These are phyloP conservation scores for Trametes pubescens DNA, from an alignment of 1,284 basidiomycete species.

Conservation along the genomic window DNA sequence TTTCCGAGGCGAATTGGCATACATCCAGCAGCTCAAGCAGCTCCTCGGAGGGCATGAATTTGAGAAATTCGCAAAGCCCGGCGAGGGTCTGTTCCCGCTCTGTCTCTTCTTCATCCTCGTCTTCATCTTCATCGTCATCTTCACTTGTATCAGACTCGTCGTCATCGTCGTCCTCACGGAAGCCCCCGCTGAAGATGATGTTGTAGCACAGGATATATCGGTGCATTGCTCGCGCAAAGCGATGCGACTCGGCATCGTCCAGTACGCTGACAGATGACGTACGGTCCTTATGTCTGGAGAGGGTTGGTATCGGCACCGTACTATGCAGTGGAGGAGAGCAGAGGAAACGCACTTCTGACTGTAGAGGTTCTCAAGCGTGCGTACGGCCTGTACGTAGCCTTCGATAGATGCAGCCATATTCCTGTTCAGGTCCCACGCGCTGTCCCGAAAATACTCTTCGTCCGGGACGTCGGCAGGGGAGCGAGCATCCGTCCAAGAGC, in stretches of 20 bases:
- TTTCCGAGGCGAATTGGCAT: constrained; percentile 21
- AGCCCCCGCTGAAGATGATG: not conserved
- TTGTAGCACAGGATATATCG: constrained; percentile 41
- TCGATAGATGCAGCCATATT: constrained; percentile 23
- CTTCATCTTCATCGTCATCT: constrained; percentile 25
- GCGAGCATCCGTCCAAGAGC: not conserved
- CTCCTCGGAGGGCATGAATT: constrained; percentile 18
- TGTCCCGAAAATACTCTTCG: constrained; percentile 12
- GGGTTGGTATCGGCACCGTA: no score
- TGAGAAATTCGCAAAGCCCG: not conserved
- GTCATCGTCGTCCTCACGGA: not conserved
- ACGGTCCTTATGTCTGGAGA: constrained; percentile 44
- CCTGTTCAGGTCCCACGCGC: constrained; percentile 4
- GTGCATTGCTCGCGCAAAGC: constrained; percentile 46
- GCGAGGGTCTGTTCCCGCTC: constrained; percentile 1
- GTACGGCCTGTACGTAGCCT: constrained; percentile 34
- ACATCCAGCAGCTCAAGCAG: constrained; percentile 22
- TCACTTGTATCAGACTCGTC: not conserved
- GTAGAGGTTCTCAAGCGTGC: constrained; percentile 44
- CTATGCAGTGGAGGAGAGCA: not conserved
- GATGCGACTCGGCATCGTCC: constrained; percentile 38
- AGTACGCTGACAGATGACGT: constrained; percentile 37
- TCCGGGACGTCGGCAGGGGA: constrained; percentile 1
- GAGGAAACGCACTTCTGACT: constrained; percentile 45
- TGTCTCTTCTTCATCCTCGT: constrained; percentile 23